Evolutionary conservation across 345 rosid genomes (phyloP), one percentile per base, ranked within the genome.

Genomic region (Dimocarpus longan): DNA sequence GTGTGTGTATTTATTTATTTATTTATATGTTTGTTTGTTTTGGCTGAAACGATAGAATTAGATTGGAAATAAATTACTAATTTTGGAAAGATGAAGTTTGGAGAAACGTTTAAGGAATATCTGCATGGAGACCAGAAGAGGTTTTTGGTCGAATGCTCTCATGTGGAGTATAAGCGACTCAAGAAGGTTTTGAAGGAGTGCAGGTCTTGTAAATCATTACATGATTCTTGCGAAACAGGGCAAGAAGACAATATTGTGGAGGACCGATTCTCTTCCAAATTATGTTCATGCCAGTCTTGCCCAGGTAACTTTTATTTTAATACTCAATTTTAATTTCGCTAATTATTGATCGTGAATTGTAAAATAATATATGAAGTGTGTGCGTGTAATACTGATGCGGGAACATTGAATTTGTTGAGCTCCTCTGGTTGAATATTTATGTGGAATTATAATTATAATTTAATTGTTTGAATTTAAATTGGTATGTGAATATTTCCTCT

Each of bases 151-250:
- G 89, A 89, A 66, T 90, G 87, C 80, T 88, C 92, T 59, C 94
- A 93, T 80, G 94, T 94, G 32, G 97, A 91, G 82, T 96, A 94
- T 74, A 93, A 91, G 85, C 80, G 92, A 85, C 91, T 94, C 39
- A 94, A 96, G 88, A 90, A 93, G 80, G 97, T 94, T 15, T 67
- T 94, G 18, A 96, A 91, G 84, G 84, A 77, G 15, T 96, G 99
- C 79, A 90, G 91, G 79, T 79, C 80, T 43, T 91, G 94, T 86
- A 80, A 70, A 67, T 70, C 71, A n/a, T 82, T 79, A 8, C 62
- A 60, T 28, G 84, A 75, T 70, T 76, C 82, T 52, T 57, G 76
- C 70, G 60, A 76, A 68, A 63, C 70, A 8, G 85, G 78, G n/a
- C 67, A 22, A n/a, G 85, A 18, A 16, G 56, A 63, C 10, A 50